These are phyloP conservation scores for Isabelozyma rhagii DNA, from an alignment of 805 yeast species.

Conservation along the genomic window DNA sequence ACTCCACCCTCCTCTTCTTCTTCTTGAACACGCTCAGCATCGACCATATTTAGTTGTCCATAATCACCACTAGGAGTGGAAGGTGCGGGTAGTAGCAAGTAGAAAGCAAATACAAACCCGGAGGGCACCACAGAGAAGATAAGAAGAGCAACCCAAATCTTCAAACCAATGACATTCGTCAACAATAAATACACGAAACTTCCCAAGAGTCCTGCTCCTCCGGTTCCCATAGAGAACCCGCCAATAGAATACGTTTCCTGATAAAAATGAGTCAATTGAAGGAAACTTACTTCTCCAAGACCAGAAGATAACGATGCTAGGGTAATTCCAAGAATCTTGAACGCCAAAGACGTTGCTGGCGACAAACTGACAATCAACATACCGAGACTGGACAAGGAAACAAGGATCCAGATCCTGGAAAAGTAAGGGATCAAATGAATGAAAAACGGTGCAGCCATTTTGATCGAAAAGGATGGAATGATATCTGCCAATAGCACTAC, in stretches of 20 bases:
- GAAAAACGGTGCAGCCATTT: conserved; percentile 74
- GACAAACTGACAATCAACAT: conserved; percentile 64
- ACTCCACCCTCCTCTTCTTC: not conserved
- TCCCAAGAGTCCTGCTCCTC: conserved; percentile 91
- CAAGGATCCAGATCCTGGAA: conserved; percentile 51
- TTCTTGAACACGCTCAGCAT: conserved; percentile 2
- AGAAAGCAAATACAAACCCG: conserved; percentile 41
- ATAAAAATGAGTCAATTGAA: conserved; percentile 82
- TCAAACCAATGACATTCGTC: conserved; percentile 64
- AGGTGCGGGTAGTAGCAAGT: conserved; percentile 20
- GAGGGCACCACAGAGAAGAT: conserved; percentile 55
- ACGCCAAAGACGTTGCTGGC: conserved; percentile 20
- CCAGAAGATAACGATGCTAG: conserved; percentile 86
- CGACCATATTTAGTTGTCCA: conserved; percentile 2
- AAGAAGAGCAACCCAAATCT: conserved; percentile 53
- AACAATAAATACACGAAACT: conserved; percentile 66
- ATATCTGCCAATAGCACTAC: conserved; percentile 83
- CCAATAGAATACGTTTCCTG: conserved; percentile 54
- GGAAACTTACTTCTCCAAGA: conserved; percentile 83
- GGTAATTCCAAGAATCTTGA: conserved; percentile 63
- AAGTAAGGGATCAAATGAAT: conserved; percentile 63
- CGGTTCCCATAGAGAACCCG: conserved; percentile 94
- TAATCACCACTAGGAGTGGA: conserved; percentile 1
- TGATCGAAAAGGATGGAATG: conserved; percentile 72
- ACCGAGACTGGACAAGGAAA: conserved; percentile 62